Percentiles rank a stretch among this genome's conserved stretches.
These are phyloP conservation scores for Fusarium miscanthi DNA, from an alignment of 2,329 filamentous ascomycete genomes.

Conservation along the genomic window DNA sequence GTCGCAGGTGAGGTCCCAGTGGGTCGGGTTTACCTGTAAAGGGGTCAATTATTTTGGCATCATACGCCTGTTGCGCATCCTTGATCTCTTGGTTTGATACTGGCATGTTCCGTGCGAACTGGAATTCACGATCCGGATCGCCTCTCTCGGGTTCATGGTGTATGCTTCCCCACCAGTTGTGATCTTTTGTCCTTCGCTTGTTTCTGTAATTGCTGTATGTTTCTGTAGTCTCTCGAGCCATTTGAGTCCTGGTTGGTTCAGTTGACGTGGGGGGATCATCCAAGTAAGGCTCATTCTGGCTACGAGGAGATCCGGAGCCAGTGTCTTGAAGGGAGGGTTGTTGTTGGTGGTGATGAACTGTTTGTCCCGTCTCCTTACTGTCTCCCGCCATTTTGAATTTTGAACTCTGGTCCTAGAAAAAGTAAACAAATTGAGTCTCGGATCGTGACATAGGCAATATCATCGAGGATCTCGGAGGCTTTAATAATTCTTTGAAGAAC, in stretches of 20 bases:
- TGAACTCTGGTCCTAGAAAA: neutral
- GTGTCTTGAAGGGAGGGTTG: neutral
- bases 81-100: conserved; percentile 9
- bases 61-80: neutral
- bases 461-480: neutral
- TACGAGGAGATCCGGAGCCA: neutral
- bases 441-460: neutral
- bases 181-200: neutral
- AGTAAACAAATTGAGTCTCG: too few relatives aligned
- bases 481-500: neutral
- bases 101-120: conserved; percentile 11
- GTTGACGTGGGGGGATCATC: neutral
- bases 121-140: conserved; percentile 19
- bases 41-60: neutral
- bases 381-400: neutral
- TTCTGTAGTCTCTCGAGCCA: neutral
- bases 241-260: neutral
- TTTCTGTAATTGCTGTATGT: neutral
- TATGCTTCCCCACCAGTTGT: conserved; percentile 11
- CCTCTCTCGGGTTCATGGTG: neutral
- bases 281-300: neutral
- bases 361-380: neutral
- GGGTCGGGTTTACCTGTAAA: conserved; percentile 1
- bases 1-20: conserved; percentile 16
- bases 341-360: neutral